Conservation (phyloP, 805 yeast genomes). For the Candida krabiensis region DNA sequence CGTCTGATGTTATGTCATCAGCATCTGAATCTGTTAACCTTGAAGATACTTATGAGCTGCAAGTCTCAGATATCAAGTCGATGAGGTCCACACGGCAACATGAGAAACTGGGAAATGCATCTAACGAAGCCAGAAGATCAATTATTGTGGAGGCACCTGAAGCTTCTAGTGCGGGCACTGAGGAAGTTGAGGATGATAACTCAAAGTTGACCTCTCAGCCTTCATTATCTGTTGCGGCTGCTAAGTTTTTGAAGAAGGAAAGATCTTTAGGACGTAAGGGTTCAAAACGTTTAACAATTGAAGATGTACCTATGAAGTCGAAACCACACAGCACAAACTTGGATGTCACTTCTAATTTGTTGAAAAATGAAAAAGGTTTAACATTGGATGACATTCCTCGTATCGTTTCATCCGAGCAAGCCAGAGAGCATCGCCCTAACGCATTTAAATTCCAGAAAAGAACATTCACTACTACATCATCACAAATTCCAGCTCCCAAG, state of each 20-base stretch:
- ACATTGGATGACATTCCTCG: conserved; percentile 96
- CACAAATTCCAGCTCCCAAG: conserved; percentile 37
- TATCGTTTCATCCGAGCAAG: conserved; percentile 96
- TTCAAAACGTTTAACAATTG: conserved; percentile 30
- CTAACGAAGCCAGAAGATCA: conserved; percentile 62
- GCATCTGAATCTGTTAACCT: not conserved
- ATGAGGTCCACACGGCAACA: conserved; percentile 72
- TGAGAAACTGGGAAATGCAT: conserved; percentile 52
- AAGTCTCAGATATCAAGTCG: conserved; percentile 74
- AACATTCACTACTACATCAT: conserved; percentile 31
- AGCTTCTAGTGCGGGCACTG: conserved; percentile 38
- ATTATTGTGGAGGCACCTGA: conserved; percentile 63
- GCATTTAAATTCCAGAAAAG: conserved; percentile 79
- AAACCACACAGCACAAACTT: conserved; percentile 33
- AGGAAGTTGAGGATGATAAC: conserved; percentile 22
- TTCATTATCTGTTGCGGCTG: conserved; percentile 13
- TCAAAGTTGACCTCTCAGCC: not conserved
- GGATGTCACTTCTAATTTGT: conserved; percentile 65
- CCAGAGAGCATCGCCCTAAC: conserved; percentile 88
- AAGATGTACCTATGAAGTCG: conserved; percentile 29
- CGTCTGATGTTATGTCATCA: not conserved
- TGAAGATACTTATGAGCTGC: conserved; percentile 60
- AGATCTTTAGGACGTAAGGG: conserved; percentile 27
- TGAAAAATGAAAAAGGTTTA: conserved; percentile 78
- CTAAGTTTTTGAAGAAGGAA: conserved; percentile 23